phyloP scores from a whole-genome alignment of 2,329 filamentous ascomycete species.

The Malbranchea zuffiana region DNA sequence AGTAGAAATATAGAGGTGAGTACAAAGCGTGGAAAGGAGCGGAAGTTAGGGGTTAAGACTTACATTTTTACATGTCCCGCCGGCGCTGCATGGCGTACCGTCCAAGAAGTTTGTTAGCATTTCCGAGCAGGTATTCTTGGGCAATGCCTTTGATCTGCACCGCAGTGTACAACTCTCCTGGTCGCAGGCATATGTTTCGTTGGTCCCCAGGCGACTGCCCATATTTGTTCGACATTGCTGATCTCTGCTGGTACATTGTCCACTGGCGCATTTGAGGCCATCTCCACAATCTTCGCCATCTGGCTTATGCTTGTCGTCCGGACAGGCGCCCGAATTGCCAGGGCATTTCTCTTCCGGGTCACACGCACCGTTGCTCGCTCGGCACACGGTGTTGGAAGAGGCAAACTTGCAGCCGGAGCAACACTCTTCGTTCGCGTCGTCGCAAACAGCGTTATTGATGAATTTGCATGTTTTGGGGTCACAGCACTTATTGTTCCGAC shows the following conservation, averaged over 20 bases:
- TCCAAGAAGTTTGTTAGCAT: conserved; percentile 86
- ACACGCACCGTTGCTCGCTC: conserved; percentile 65
- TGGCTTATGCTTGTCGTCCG: conserved; percentile 54
- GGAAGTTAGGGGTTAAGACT: conserved; percentile 20
- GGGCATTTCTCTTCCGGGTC: conserved; percentile 77
- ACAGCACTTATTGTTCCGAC: conserved; percentile 69
- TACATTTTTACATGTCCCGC: conserved; percentile 64
- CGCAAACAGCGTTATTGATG: conserved; percentile 61
- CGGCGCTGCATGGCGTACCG: conserved; percentile 71
- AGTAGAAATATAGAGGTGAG: conserved; percentile 9
- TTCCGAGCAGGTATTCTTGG: conserved; percentile 54
- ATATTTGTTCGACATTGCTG: conserved; percentile 79
- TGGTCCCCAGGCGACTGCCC: conserved; percentile 60
- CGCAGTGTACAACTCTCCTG: conserved; percentile 61
- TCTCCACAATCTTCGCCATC: conserved; percentile 64
- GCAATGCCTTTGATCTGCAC: conserved; percentile 62
- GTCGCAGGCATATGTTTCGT: conserved; percentile 72
- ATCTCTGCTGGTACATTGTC: conserved; percentile 87
- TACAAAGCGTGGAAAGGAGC: background rate
- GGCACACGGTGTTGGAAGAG: conserved; percentile 61
- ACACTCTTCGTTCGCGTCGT: conserved; percentile 43
- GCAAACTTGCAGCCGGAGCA: conserved; percentile 36
- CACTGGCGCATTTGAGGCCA: conserved; percentile 66
- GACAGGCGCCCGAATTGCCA: conserved; percentile 62
- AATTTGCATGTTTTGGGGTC: conserved; percentile 80